Evolutionary conservation across 306 rosid genomes (phyloP).

Genomic region (Gillenia trifoliata): DNA sequence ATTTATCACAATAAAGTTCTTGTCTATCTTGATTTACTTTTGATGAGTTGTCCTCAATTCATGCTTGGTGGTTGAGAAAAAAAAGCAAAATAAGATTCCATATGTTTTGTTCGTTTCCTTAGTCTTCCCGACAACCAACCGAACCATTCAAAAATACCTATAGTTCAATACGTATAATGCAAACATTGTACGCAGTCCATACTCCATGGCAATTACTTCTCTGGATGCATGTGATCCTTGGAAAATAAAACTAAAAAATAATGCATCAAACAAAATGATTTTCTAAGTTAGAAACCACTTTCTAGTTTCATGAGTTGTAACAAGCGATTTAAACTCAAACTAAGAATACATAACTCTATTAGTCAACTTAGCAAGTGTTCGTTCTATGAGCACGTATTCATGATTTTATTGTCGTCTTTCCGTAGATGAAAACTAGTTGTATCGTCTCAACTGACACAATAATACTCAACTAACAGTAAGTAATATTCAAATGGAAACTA

Average conservation of each 20-base stretch:
- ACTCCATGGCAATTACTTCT: neutral
- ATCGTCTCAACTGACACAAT: neutral
- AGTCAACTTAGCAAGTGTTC: too few relatives aligned
- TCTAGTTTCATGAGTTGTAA: neutral
- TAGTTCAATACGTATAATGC: neutral
- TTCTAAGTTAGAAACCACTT: neutral
- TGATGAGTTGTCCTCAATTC: slow-evolving; percentile 10
- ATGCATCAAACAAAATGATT: neutral
- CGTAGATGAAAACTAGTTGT: neutral
- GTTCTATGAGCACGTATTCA: too few relatives aligned
- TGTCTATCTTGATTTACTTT: neutral
- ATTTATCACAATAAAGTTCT: neutral
- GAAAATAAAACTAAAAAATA: neutral
- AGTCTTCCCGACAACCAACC: slow-evolving; percentile 74
- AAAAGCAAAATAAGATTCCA: slow-evolving; percentile 46
- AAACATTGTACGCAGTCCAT: neutral
- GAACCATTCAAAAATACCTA: slow-evolving; percentile 12
- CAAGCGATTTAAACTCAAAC: neutral
- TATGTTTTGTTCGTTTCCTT: slow-evolving; percentile 58
- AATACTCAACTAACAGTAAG: neutral
- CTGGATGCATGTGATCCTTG: neutral
- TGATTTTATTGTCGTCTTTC: neutral
- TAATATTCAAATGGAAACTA: neutral
- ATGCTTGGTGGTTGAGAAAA: slow-evolving; percentile 39
- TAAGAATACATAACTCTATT: neutral